phyloP scores from a whole-genome alignment of 2,329 filamentous ascomycete species.

The Hyphodiscus sp. region DNA sequence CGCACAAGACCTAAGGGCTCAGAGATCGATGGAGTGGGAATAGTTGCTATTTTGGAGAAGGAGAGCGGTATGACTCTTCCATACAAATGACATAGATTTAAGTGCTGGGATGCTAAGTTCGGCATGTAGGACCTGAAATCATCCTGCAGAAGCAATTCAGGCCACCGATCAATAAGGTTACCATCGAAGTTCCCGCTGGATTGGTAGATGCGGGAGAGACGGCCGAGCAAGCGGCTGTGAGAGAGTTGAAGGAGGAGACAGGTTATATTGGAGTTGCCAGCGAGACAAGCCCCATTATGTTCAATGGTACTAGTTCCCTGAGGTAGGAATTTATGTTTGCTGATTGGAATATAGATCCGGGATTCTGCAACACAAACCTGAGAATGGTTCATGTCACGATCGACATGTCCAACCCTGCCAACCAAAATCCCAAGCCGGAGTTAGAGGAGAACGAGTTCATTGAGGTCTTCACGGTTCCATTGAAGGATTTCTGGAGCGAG shows the following conservation, averaged over 20 bases:
- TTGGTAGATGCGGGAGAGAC: conserved; percentile 57
- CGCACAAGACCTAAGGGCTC: conserved; percentile 54
- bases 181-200: conserved; percentile 60
- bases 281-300: conserved; percentile 59
- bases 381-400: conserved; percentile 45
- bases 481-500: conserved; percentile 38
- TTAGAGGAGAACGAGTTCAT: conserved; percentile 48
- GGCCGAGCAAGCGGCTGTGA: conserved; percentile 52
- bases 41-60: conserved; percentile 60
- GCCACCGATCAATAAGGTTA: conserved; percentile 51
- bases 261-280: conserved; percentile 52
- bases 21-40: conserved; percentile 67
- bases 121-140: conserved; percentile 41
- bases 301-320: conserved; percentile 42
- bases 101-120: conserved; percentile 1
- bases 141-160: conserved; percentile 63
- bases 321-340: neutral
- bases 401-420: conserved; percentile 38
- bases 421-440: conserved; percentile 39
- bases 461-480: conserved; percentile 42
- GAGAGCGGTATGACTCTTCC: conserved; percentile 34
- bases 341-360: conserved; percentile 39
- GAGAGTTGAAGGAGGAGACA: conserved; percentile 61
- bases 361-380: conserved; percentile 61
- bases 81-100: neutral